These are phyloP conservation scores for Friedmanniomyces simplex DNA, from an alignment of 495 filamentous ascomycete species.

Conservation along the genomic window DNA sequence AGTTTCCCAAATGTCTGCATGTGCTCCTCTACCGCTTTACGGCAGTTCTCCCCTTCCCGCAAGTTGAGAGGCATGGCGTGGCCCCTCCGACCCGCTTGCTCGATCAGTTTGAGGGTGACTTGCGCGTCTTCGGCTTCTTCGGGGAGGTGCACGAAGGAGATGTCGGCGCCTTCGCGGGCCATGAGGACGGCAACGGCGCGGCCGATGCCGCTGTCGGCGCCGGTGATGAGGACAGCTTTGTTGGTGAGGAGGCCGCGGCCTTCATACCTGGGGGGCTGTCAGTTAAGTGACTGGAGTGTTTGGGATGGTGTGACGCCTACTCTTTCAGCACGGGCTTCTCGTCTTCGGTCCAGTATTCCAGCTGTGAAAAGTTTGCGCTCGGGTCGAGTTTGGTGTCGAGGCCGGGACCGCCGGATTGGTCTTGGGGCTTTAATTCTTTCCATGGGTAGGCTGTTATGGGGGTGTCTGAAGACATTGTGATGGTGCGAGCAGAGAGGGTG, in stretches of 20 bases:
- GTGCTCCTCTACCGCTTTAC: conserved; percentile 15
- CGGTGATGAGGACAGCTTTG: conserved; percentile 20
- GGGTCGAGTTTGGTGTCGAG: conserved; percentile 21
- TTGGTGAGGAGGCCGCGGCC: conserved; percentile 21
- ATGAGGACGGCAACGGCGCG: conserved; percentile 33
- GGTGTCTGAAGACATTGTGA: not conserved
- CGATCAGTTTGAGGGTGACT: conserved; percentile 13
- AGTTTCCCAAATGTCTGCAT: conserved; percentile 18
- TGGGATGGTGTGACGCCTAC: conserved; percentile 1
- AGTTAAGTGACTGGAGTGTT: not conserved
- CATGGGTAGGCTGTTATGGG: conserved; percentile 7
- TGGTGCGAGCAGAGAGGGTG: not conserved
- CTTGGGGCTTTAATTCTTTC: conserved; percentile 11
- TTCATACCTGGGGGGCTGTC: not conserved
- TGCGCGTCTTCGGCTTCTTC: conserved; percentile 24
- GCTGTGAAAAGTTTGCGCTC: conserved; percentile 17
- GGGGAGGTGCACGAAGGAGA: conserved; percentile 42
- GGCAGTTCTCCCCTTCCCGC: conserved; percentile 17
- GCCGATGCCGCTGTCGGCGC: conserved; percentile 20
- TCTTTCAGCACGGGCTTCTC: conserved; percentile 17
- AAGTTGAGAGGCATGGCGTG: conserved; percentile 10
- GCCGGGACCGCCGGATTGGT: conserved; percentile 17
- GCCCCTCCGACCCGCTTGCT: conserved; percentile 16
- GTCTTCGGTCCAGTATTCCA: conserved; percentile 20
- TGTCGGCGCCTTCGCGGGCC: conserved; percentile 20